Base-by-base conservation (phyloP, 2,329 filamentous ascomycete genomes). In the Drechslera avenae region DNA sequence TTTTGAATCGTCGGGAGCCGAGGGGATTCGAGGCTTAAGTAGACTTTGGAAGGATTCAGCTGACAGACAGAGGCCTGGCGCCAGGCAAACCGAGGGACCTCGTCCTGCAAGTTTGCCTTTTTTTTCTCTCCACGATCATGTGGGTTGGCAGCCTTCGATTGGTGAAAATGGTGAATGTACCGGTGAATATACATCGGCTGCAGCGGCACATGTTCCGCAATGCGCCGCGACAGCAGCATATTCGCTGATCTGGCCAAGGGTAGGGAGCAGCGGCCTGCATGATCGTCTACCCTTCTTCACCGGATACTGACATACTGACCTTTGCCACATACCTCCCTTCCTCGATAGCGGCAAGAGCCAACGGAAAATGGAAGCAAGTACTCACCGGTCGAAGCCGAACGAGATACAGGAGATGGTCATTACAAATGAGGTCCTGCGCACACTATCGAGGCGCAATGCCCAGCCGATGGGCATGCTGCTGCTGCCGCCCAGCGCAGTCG, bases 1-100 rank as follows among this genome's bases (percentile, higher is more conserved):
- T 16, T 45, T 16, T 28, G 21, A 8, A 12, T 23, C 26, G 31
- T 21, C 36, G 12, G 35, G 48, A 41, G 36, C n/a, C 44, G 57
- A 52, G 57, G 59, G 51, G 46, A n/a, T 39, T 23, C 35, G 50
- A 49, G 40, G 49, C 19, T 65, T 64, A 65, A 64, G 55, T 65
- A 65, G 57, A 43, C 41, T 44, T 46, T 40, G 33, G 46, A 41
- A 23, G 12, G 46, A 43, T 26, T 19, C 39, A 40, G 54, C 52
- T 57, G 51, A 51, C 44, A 40, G 46, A 52, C 54, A 57, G 58
- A 41, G 30, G 33, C 36, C 31, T 40, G 40, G 21, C 21, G 21
- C 21, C 7, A 23, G 21, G 21, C 21, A 23, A 23, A 23, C 21
- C 39, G 49, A 49, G 59, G 52, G 54, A 55, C 55, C 48, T 26